These are phyloP conservation scores for Aspergillus costaricaensis DNA, from an alignment of 2,329 filamentous ascomycete species.

Conservation along the genomic window DNA sequence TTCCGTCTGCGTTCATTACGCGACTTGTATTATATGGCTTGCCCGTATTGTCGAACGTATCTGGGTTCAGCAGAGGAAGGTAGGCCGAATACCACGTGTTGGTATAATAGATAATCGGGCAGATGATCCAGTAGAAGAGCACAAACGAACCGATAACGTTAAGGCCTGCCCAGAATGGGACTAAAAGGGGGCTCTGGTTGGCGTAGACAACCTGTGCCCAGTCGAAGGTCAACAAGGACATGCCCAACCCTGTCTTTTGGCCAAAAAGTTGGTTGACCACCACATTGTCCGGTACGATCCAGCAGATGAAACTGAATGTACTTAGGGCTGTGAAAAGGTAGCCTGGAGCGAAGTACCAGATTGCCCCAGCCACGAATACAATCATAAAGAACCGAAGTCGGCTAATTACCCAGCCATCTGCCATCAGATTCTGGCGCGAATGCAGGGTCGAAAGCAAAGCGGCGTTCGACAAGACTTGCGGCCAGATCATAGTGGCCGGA, in stretches of 20 bases:
- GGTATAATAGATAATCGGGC: slow-evolving; percentile 50
- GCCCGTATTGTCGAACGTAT: slow-evolving; percentile 67
- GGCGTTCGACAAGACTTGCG: slow-evolving; percentile 55
- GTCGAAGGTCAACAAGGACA: slow-evolving; percentile 73
- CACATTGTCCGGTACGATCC: slow-evolving; percentile 68
- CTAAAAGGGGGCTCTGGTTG: slow-evolving; percentile 67
- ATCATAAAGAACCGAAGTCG: slow-evolving; percentile 41
- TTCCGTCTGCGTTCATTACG: slow-evolving; percentile 59
- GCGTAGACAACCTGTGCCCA: slow-evolving; percentile 73
- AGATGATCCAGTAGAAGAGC: slow-evolving; percentile 48
- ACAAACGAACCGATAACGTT: slow-evolving; percentile 50
- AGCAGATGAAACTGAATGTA: slow-evolving; percentile 70
- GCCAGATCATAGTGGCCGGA: slow-evolving; percentile 68
- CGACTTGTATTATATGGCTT: slow-evolving; percentile 59
- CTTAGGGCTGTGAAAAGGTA: slow-evolving; percentile 70
- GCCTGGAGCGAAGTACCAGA: slow-evolving; percentile 55
- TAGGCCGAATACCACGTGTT: slow-evolving; percentile 62
- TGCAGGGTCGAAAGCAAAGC: slow-evolving; percentile 48
- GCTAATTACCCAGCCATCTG: slow-evolving; percentile 47
- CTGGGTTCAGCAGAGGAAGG: slow-evolving; percentile 62
- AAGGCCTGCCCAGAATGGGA: slow-evolving; percentile 55
- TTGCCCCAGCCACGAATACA: slow-evolving; percentile 33
- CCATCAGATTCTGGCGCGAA: slow-evolving; percentile 34
- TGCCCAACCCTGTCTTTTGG: slow-evolving; percentile 64
- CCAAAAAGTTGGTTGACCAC: slow-evolving; percentile 74